Evolutionary conservation across 305 asterid genomes (phyloP).

Genomic region (Ilex paraguariensis): DNA sequence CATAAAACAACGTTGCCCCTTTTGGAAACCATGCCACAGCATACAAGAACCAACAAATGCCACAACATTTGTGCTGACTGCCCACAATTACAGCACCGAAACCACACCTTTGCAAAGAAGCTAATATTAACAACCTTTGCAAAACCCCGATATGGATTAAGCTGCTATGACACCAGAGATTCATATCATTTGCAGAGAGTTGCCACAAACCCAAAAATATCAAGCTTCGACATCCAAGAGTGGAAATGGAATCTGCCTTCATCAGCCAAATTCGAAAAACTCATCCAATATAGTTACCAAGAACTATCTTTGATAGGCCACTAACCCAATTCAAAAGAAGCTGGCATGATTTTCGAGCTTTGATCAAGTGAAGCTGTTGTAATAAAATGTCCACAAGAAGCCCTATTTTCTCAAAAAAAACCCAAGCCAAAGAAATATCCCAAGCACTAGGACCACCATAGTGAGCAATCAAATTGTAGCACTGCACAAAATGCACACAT

Average conservation of each 20-base stretch:
- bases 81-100: too few relatives aligned
- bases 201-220: too few relatives aligned
- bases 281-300: background rate
- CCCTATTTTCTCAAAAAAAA: background rate
- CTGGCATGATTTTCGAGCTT: background rate
- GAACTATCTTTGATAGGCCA: background rate
- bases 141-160: background rate
- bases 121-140: background rate
- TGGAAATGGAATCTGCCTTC: too few relatives aligned
- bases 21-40: too few relatives aligned
- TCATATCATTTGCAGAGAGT: background rate
- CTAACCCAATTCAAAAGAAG: background rate
- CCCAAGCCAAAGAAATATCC: too few relatives aligned
- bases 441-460: background rate
- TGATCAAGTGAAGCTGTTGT: background rate
- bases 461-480: background rate
- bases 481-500: background rate
- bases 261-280: background rate
- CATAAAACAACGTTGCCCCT: too few relatives aligned
- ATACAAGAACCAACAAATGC: too few relatives aligned
- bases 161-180: background rate
- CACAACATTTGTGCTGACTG: too few relatives aligned
- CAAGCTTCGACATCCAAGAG: background rate
- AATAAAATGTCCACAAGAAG: background rate
- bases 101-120: background rate